These are phyloP conservation scores for Neofusicoccum parvum DNA, from an alignment of 2,329 filamentous ascomycete species.

Conservation along the genomic window DNA sequence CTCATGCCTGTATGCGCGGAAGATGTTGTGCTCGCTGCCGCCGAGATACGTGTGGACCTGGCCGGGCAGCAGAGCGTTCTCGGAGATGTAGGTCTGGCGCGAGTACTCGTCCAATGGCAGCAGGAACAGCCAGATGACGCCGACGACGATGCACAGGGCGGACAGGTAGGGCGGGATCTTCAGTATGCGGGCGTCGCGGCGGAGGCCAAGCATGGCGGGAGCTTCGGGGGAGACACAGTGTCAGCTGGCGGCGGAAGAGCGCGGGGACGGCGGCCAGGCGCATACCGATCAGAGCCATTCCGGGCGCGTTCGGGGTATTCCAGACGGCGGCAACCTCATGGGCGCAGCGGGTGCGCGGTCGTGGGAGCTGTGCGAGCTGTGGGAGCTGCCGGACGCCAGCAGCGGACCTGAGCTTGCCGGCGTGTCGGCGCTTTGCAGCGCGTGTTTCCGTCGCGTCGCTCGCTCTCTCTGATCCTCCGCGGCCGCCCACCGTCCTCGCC, in stretches of 20 bases:
- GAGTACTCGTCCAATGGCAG: conserved; percentile 91
- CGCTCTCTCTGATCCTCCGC: not conserved
- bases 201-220: conserved; percentile 67
- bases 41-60: conserved; percentile 98
- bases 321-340: not conserved
- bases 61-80: conserved; percentile 92
- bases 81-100: conserved; percentile 90
- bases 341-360: not conserved
- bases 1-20: conserved; percentile 86
- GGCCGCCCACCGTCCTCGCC: conserved; percentile 18
- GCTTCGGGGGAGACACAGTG: conserved; percentile 23
- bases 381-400: not conserved
- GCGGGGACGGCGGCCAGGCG: not conserved
- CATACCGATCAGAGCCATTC: conserved; percentile 42
- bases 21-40: conserved; percentile 92
- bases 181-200: conserved; percentile 78
- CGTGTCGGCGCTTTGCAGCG: conserved; percentile 12
- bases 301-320: conserved; percentile 3
- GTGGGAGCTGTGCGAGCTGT: not conserved
- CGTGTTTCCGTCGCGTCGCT: conserved; percentile 21
- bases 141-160: conserved; percentile 78
- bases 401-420: not conserved
- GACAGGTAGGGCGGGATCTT: conserved; percentile 88
- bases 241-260: conserved; percentile 27
- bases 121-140: conserved; percentile 85